A percentile compares a stretch with the other conserved stretches of the same genome.
Conservation (phyloP, 2,329 filamentous ascomycete genomes). For the Cercospora sp. region DNA sequence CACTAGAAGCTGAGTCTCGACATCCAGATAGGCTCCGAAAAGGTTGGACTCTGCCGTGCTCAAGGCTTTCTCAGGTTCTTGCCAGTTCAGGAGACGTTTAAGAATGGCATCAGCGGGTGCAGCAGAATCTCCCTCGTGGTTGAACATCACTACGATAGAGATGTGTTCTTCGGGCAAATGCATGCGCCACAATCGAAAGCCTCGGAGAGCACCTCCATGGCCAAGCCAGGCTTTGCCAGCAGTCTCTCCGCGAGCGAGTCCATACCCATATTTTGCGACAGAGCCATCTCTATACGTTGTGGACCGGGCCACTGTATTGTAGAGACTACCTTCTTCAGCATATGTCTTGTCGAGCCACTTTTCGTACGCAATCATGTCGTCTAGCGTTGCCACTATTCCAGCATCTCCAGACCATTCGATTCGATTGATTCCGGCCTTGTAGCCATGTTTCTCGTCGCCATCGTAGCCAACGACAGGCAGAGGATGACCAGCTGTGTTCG, state of each 20-base stretch:
- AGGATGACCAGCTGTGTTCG: conserved; percentile 43
- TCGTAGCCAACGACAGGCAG: conserved; percentile 48
- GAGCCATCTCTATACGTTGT: conserved; percentile 41
- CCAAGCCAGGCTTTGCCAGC: conserved; percentile 37
- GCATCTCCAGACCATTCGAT: conserved; percentile 53
- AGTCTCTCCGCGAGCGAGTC: conserved; percentile 37
- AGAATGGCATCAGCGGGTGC: conserved; percentile 38
- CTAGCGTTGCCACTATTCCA: conserved; percentile 46
- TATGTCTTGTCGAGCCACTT: conserved; percentile 41
- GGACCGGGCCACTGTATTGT: conserved; percentile 35
- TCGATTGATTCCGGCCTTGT: conserved; percentile 41
- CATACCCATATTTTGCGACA: conserved; percentile 42
- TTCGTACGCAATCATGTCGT: conserved; percentile 52
- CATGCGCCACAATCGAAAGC: conserved; percentile 43
- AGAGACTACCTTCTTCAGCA: conserved; percentile 40
- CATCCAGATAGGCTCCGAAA: conserved; percentile 44
- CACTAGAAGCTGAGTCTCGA: conserved; percentile 40
- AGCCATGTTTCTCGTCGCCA: conserved; percentile 43
- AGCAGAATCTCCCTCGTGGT: conserved; percentile 40
- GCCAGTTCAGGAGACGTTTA: conserved; percentile 33
- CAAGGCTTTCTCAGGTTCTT: conserved; percentile 23
- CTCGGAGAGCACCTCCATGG: conserved; percentile 47
- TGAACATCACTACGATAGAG: conserved; percentile 46
- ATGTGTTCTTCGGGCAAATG: conserved; percentile 41
- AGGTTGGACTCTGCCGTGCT: conserved; percentile 29